A percentile compares a stretch with the other conserved stretches of the same genome.
These are phyloP conservation scores for Boeremia lycopersici DNA, from an alignment of 2,329 filamentous ascomycete genomes.

Conservation along the genomic window DNA sequence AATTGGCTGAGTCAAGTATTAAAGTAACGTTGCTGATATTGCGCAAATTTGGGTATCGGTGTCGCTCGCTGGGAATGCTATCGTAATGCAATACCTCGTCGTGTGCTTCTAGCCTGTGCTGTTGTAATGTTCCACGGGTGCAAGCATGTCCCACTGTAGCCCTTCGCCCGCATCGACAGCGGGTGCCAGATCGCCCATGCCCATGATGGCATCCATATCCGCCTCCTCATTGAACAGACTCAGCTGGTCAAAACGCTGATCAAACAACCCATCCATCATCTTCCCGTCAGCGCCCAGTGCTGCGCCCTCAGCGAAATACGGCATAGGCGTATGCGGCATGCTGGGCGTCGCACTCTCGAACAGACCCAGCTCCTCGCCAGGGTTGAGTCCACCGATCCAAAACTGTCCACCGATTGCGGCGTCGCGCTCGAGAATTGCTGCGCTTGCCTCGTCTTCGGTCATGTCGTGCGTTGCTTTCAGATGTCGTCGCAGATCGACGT, in stretches of 20 bases:
- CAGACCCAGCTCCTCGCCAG: slow-evolving; percentile 19
- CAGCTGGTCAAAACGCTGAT: slow-evolving; percentile 22
- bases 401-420: slow-evolving; percentile 52
- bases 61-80: slow-evolving; percentile 1
- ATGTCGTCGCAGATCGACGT: slow-evolving; percentile 64
- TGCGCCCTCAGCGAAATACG: slow-evolving; percentile 24
- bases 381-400: slow-evolving; percentile 52
- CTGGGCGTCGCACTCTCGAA: slow-evolving; percentile 27
- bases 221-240: slow-evolving; percentile 25
- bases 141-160: slow-evolving; percentile 32
- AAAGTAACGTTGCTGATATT: neutral
- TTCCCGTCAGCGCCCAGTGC: slow-evolving; percentile 4
- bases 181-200: slow-evolving; percentile 24
- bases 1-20: neutral
- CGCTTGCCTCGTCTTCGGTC: slow-evolving; percentile 42
- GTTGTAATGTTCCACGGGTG: slow-evolving; percentile 36
- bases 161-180: slow-evolving; percentile 29
- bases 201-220: slow-evolving; percentile 36
- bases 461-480: slow-evolving; percentile 53
- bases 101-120: neutral
- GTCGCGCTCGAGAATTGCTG: slow-evolving; percentile 48
- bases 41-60: slow-evolving; percentile 1
- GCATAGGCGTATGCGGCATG: slow-evolving; percentile 40
- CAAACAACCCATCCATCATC: slow-evolving; percentile 14
- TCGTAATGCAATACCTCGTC: neutral